Percentiles rank a stretch among this genome's conserved stretches.
Conservation (phyloP, 2,329 filamentous ascomycete genomes). For the Fonsecaea monophora region DNA sequence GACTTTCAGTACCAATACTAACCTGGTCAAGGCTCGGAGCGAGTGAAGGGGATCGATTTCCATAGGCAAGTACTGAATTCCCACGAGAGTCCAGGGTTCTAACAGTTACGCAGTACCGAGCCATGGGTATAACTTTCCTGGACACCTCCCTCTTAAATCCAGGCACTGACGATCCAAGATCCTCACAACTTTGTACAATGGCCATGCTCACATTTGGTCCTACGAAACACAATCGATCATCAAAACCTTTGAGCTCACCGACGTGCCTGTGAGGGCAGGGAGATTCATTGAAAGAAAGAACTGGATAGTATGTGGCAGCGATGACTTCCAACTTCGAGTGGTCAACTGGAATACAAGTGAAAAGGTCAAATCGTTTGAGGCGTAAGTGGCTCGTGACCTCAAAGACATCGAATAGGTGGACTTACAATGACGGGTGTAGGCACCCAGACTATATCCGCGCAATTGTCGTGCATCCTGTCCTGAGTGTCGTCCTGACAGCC, state of each 20-base stretch:
- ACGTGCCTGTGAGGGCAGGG: constrained; percentile 95
- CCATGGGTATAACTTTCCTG: constrained; percentile 73
- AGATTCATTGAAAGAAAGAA: constrained; percentile 98
- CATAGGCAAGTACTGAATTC: constrained; percentile 64
- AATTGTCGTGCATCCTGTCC: constrained; percentile 92
- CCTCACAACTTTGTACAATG: constrained; percentile 94
- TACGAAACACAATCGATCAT: constrained; percentile 96
- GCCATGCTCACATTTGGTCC: constrained; percentile 99
- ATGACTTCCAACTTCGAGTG: constrained; percentile 87
- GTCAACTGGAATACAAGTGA: constrained; percentile 99
- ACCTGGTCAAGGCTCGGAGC: constrained; percentile 87
- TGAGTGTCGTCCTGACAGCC: constrained; percentile 93
- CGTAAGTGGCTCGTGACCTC: constrained; percentile 25
- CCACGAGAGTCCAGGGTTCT: constrained; percentile 10
- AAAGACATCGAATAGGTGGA: background rate
- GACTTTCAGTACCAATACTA: constrained; percentile 58
- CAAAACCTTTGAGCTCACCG: constrained; percentile 98
- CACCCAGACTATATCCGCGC: constrained; percentile 98
- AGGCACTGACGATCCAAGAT: constrained; percentile 54
- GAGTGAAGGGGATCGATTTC: constrained; percentile 97
- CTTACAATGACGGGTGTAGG: constrained; percentile 21
- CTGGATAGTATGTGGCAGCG: constrained; percentile 95
- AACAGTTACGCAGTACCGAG: constrained; percentile 63
- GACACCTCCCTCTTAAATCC: constrained; percentile 39
- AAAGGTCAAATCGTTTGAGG: constrained; percentile 61